A percentile compares a stretch with the other conserved stretches of the same genome.
Conservation (phyloP, 441 rosid species). For the Adansonia gregorii region DNA sequence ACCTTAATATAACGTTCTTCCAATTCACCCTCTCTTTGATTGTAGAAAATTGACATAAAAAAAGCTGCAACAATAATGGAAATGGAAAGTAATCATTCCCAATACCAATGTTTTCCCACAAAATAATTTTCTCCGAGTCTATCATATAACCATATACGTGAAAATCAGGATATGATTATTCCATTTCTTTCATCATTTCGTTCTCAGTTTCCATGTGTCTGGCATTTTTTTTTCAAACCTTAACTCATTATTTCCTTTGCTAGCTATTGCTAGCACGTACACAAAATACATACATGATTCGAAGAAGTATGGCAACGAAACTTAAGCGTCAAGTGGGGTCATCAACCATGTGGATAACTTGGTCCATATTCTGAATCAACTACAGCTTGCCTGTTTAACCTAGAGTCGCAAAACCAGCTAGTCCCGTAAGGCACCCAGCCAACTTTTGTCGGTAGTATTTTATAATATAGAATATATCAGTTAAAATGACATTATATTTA, state of each 20-base stretch:
- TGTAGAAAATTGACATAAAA: not conserved
- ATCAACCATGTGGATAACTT: slow-evolving; percentile 15
- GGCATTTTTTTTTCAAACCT: slow-evolving; percentile 8
- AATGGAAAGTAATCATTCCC: not conserved
- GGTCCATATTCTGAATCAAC: slow-evolving; percentile 10
- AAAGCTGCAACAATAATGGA: not conserved
- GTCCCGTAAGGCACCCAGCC: slow-evolving; percentile 10
- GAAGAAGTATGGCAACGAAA: not conserved
- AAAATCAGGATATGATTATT: slow-evolving; percentile 8
- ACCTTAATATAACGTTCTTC: not conserved
- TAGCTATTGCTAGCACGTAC: not conserved
- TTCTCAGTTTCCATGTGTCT: slow-evolving; percentile 8
- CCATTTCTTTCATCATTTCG: slow-evolving; percentile 8
- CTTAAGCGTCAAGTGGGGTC: slow-evolving; percentile 15
- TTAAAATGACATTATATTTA: not conserved
- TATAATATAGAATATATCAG: not conserved
- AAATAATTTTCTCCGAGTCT: not conserved
- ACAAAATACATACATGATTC: not conserved
- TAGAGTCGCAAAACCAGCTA: not conserved
- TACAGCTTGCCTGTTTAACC: not conserved
- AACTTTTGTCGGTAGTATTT: slow-evolving; percentile 17
- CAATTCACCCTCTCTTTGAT: not conserved
- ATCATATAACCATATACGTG: not conserved
- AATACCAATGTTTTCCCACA: not conserved
- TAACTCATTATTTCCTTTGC: slow-evolving; percentile 15